Conservation (phyloP, 164 flowering plant genomes). For the Saururus chinensis region DNA sequence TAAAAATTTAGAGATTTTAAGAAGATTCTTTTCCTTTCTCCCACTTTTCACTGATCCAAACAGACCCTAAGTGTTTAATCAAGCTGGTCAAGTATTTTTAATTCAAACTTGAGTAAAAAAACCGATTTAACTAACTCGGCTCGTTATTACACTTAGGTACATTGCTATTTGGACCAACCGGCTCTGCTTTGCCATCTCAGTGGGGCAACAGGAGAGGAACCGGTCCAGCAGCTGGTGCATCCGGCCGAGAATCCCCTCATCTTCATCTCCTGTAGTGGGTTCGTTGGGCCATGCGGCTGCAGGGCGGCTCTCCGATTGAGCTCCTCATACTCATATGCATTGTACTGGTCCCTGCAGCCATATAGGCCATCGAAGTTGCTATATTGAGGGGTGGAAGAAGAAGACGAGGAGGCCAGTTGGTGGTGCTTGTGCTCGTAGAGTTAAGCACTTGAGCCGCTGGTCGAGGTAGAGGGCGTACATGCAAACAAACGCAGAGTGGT, state of each 20-base stretch:
- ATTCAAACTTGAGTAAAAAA: too few relatives aligned
- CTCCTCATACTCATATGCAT: not conserved
- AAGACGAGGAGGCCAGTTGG: constrained; percentile 13
- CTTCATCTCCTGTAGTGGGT: constrained; percentile 50
- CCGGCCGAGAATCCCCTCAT: constrained; percentile 48
- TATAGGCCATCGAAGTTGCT: not conserved
- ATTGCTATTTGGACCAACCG: constrained; percentile 53
- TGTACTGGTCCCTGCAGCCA: not conserved
- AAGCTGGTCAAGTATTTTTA: too few relatives aligned
- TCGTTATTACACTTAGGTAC: constrained; percentile 40
- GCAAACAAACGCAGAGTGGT: constrained; percentile 56
- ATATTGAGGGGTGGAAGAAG: not conserved
- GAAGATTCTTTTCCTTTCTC: too few relatives aligned
- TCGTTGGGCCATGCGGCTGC: constrained; percentile 8
- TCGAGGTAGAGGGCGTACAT: constrained; percentile 57
- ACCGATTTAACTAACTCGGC: too few relatives aligned
- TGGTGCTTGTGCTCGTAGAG: constrained; percentile 31
- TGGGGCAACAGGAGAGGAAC: constrained; percentile 49
- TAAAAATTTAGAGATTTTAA: too few relatives aligned
- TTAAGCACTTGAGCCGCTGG: constrained; percentile 41
- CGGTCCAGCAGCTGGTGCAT: constrained; percentile 51
- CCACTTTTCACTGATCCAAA: too few relatives aligned
- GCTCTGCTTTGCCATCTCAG: constrained; percentile 40
- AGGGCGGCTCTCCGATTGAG: not conserved
- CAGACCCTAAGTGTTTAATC: too few relatives aligned